Evolutionary conservation across 768 basidiomycete genomes (phyloP).

Genomic region (Russula vinacea): DNA sequence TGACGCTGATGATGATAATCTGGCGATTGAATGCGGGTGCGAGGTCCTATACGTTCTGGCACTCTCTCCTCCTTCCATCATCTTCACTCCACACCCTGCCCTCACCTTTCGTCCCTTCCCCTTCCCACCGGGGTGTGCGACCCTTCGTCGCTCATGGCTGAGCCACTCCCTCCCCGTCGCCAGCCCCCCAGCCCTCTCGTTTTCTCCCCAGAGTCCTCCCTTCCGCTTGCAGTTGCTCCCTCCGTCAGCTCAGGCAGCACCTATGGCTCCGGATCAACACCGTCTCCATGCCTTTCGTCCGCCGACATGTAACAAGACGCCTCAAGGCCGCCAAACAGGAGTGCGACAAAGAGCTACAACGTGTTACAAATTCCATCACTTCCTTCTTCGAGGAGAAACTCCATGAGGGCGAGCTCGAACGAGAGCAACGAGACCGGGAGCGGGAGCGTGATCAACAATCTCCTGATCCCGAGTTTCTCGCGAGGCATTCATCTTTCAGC

Average conservation of each 20-base stretch:
- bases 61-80: slow-evolving; percentile 21
- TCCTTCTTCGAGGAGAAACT: slow-evolving; percentile 90
- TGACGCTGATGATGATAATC: slow-evolving; percentile 1
- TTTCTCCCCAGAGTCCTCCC: slow-evolving; percentile 63
- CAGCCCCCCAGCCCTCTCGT: slow-evolving; percentile 76
- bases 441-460: slow-evolving; percentile 51
- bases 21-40: not conserved
- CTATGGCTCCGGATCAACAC: slow-evolving; percentile 58
- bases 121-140: slow-evolving; percentile 23
- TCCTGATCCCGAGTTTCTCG: slow-evolving; percentile 39
- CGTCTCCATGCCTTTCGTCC: slow-evolving; percentile 89
- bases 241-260: slow-evolving; percentile 36
- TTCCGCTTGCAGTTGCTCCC: slow-evolving; percentile 34
- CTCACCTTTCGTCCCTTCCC: slow-evolving; percentile 17
- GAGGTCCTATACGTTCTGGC: too few relatives aligned
- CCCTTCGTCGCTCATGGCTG: slow-evolving; percentile 35
- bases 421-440: slow-evolving; percentile 42
- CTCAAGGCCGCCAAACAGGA: slow-evolving; percentile 92
- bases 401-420: slow-evolving; percentile 70
- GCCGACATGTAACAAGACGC: slow-evolving; percentile 88
- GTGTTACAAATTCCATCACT: slow-evolving; percentile 92
- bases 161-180: slow-evolving; percentile 37
- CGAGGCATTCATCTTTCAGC: slow-evolving; percentile 59
- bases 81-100: slow-evolving; percentile 25
- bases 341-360: slow-evolving; percentile 94